phyloP scores from a whole-genome alignment of 1,284 basidiomycete genomes.

The Microbotryum intermedium region DNA sequence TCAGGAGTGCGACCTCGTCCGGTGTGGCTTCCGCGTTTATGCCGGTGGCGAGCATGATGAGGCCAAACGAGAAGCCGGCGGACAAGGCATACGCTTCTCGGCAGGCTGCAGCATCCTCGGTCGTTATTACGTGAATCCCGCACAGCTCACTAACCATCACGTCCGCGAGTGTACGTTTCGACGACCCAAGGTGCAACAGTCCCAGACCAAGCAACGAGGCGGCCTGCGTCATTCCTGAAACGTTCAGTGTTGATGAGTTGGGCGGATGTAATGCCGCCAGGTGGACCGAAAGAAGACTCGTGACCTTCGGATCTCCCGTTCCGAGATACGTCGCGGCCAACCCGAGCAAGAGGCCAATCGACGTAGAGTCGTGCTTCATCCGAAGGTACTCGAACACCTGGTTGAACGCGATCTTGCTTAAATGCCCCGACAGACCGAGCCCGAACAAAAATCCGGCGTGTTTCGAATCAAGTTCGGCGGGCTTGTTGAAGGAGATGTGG shows the following conservation, averaged over 20 bases:
- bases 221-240: conserved; percentile 80
- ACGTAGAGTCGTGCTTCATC: conserved; percentile 88
- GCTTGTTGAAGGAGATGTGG: conserved; percentile 89
- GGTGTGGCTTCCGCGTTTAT: neutral
- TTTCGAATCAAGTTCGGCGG: conserved; percentile 71
- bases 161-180: conserved; percentile 84
- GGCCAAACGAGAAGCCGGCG: conserved; percentile 81
- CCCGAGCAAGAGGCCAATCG: conserved; percentile 85
- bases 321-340: conserved; percentile 87
- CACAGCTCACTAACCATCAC: conserved; percentile 78
- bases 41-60: conserved; percentile 89
- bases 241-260: conserved; percentile 77
- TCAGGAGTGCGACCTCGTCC: conserved; percentile 20
- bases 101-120: conserved; percentile 72
- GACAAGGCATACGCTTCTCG: conserved; percentile 87
- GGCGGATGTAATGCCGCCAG: conserved; percentile 83
- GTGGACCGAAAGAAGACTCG: conserved; percentile 83
- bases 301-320: conserved; percentile 73
- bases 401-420: conserved; percentile 79
- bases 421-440: conserved; percentile 81
- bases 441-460: conserved; percentile 94
- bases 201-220: conserved; percentile 84
- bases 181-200: conserved; percentile 77
- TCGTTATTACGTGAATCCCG: conserved; percentile 62
- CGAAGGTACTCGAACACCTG: conserved; percentile 77